Evolutionary conservation across 2,329 filamentous ascomycete genomes (phyloP), one percentile per base, ranked within the genome.

Genomic region (Neurospora crassa): DNA sequence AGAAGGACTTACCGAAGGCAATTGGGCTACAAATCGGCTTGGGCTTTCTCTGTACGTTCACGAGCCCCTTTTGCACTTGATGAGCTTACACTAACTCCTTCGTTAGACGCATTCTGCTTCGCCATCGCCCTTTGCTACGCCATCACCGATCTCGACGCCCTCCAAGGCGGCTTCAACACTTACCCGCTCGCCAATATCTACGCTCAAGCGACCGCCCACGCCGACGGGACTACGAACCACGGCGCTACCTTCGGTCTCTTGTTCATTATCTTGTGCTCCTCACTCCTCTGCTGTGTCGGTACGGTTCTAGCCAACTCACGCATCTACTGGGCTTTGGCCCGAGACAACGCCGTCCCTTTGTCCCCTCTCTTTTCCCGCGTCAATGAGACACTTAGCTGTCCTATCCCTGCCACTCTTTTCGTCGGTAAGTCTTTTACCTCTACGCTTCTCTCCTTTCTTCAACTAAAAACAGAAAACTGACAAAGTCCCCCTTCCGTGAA

Each of bases 111-210:
- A 0, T 86, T 88, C 69, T 77, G 82, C 72, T 86, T 87, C 74
- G 81, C 86, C 29, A 83, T 87, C 53, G 79, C 83, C 7, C 73
- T 85, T 63, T 79, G 87, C 72, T 89, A 90, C 78, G 81, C 83
- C 68, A 85, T 89, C 74, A 85, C 84, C 70, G 85, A 88, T 76
- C 81, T 90, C 24, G 79, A 83, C 68, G 82, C 83, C 4, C 82
- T 91, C 24, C 83, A 87, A 76, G 78, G 77, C 45, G 82, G 81
- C 20, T 82, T 83, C 78, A 84, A 85, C 76, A 83, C 84, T 2
- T 90, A 88, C 75, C 89, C 89, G 0, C 84, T 91, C 14, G 88
- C 88, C 5, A 87, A 86, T 68, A 89, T 92, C 73, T 92, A 91
- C 78, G 82, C 79, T 37, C 86, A 88, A 78, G 86, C 86, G 0